Conservation (phyloP, 2,329 filamentous ascomycete genomes). For the Exophiala phaeomuriformis region DNA sequence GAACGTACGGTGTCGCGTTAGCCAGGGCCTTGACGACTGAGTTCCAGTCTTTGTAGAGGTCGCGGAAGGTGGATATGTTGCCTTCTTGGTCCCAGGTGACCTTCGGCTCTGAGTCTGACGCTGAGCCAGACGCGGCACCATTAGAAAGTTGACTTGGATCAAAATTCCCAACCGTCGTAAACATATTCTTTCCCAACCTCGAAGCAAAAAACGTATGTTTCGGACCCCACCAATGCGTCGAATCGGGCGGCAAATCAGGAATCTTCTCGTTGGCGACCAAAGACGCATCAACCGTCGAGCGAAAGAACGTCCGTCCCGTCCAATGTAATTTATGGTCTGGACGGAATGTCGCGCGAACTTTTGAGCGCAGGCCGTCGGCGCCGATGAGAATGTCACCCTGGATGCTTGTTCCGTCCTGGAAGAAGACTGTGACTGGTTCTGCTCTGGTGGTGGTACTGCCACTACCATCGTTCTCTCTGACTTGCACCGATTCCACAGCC, state of each 20-base stretch:
- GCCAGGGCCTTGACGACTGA: conserved; percentile 37
- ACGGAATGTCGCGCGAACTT: conserved; percentile 36
- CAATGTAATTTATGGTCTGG: conserved; percentile 36
- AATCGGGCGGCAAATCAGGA: conserved; percentile 37
- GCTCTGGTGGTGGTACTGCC: conserved; percentile 14
- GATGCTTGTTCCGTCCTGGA: conserved; percentile 43
- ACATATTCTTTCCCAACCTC: conserved; percentile 37
- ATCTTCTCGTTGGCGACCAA: conserved; percentile 34
- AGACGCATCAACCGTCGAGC: conserved; percentile 40
- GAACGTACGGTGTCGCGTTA: conserved; percentile 37
- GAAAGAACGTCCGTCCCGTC: conserved; percentile 42
- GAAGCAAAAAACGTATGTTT: conserved; percentile 41
- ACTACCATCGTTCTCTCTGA: conserved; percentile 21
- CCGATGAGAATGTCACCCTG: conserved; percentile 46
- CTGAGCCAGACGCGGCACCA: conserved; percentile 21
- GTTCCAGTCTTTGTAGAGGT: conserved; percentile 40
- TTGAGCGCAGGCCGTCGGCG: conserved; percentile 48
- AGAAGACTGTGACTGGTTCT: conserved; percentile 32
- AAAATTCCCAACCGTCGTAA: conserved; percentile 39
- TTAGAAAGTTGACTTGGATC: conserved; percentile 6
- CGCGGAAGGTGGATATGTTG: conserved; percentile 33
- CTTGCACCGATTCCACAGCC: conserved; percentile 34
- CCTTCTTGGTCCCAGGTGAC: conserved; percentile 38
- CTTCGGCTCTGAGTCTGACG: conserved; percentile 29
- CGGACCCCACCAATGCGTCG: conserved; percentile 41